Conservation (phyloP, 2,329 filamentous ascomycete species). For the Zopfia rhizophila region DNA sequence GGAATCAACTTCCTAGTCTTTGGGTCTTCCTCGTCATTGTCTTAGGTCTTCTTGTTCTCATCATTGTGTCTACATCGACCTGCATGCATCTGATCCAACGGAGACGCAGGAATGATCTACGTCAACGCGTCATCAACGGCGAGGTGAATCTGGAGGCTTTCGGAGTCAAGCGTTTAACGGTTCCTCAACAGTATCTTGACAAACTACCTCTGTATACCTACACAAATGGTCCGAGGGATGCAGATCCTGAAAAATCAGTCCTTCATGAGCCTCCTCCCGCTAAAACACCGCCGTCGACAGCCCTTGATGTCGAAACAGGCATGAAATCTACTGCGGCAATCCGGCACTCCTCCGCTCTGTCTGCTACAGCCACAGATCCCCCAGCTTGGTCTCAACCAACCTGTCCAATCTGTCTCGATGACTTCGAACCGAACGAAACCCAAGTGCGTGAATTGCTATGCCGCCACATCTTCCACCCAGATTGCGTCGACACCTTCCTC, state of each 20-base stretch:
- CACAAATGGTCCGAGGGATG: constrained; percentile 38
- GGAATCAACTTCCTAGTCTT: constrained; percentile 72
- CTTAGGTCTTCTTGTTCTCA: constrained; percentile 73
- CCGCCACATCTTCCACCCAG: constrained; percentile 91
- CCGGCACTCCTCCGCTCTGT: constrained; percentile 35
- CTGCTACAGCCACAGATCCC: constrained; percentile 22
- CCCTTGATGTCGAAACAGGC: constrained; percentile 24
- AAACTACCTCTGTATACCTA: constrained; percentile 84
- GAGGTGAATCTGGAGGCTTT: constrained; percentile 88
- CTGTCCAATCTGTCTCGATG: constrained; percentile 90
- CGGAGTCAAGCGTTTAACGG: constrained; percentile 83
- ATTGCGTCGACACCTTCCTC: constrained; percentile 90
- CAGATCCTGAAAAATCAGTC: constrained; percentile 29
- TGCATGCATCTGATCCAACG: constrained; percentile 83
- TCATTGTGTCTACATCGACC: constrained; percentile 74
- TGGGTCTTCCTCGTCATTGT: constrained; percentile 83
- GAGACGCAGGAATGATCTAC: constrained; percentile 73
- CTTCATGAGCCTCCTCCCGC: constrained; percentile 21
- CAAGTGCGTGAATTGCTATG: constrained; percentile 88
- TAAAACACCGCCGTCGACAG: constrained; percentile 9
- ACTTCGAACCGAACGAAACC: constrained; percentile 75
- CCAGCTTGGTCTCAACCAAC: constrained; percentile 73
- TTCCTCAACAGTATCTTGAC: constrained; percentile 76
- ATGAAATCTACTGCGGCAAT: constrained; percentile 22
- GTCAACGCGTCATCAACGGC: constrained; percentile 76